A percentile compares a stretch with the other conserved stretches of the same genome.
phyloP scores from a whole-genome alignment of 2,329 filamentous ascomycete genomes.

The Alternaria triticina region DNA sequence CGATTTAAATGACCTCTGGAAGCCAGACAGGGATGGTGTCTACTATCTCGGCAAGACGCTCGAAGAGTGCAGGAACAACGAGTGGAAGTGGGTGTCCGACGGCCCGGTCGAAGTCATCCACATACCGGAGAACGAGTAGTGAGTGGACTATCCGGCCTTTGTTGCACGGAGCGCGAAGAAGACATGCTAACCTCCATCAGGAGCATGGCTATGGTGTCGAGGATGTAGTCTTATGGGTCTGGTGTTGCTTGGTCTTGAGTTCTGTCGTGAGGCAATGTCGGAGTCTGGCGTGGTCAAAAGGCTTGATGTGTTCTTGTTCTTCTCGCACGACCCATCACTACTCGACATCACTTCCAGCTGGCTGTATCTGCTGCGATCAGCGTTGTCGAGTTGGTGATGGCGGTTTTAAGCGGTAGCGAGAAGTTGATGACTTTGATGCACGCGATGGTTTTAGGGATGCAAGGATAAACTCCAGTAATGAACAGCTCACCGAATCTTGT shows the following conservation, averaged over 20 bases:
- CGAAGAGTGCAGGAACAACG: background rate
- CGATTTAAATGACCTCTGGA: background rate
- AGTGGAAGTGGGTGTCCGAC: background rate
- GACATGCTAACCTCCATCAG: background rate
- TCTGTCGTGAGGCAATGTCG: background rate
- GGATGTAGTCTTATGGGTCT: background rate
- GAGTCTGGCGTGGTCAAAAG: background rate
- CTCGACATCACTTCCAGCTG: background rate
- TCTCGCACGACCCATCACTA: background rate
- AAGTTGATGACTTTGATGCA: background rate
- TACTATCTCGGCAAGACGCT: background rate
- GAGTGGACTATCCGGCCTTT: background rate
- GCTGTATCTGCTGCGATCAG: background rate
- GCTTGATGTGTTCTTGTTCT: background rate
- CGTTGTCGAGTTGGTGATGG: background rate
- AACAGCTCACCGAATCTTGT: background rate
- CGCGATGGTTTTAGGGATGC: background rate
- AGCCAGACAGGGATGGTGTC: background rate
- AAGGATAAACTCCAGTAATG: background rate
- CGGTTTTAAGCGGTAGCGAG: background rate
- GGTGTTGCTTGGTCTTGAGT: background rate
- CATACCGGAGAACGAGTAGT: background rate
- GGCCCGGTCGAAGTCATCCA: background rate
- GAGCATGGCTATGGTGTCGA: background rate
- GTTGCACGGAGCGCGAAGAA: background rate